Conservation (phyloP, 345 rosid genomes). For the Corchorus capsularis region DNA sequence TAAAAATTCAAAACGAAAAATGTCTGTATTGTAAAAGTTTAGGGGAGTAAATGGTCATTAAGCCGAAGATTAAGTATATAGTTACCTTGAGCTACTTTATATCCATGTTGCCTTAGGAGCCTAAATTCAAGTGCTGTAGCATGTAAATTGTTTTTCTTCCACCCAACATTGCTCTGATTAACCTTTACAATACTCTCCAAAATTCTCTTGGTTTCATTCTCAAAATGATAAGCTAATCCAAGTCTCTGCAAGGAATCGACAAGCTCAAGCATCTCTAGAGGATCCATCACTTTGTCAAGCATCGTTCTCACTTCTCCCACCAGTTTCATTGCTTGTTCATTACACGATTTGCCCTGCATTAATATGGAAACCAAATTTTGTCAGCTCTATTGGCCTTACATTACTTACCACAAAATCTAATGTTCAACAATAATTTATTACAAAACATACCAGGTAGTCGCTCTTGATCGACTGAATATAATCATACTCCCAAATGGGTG, state of each 20-base stretch:
- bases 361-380: no score
- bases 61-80: no score
- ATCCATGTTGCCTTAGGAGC: conserved; percentile 38
- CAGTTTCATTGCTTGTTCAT: neutral
- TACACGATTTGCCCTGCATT: conserved; percentile 1
- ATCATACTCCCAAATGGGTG: neutral
- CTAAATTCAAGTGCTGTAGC: conserved; percentile 34
- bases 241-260: conserved; percentile 37
- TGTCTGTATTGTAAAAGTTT: no score
- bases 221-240: conserved; percentile 38
- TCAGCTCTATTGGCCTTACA: no score
- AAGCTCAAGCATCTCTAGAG: conserved; percentile 30
- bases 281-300: conserved; percentile 16
- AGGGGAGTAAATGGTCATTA: no score
- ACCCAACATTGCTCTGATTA: neutral
- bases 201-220: conserved; percentile 23
- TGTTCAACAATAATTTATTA: neutral
- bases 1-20: no score
- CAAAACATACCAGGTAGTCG: neutral
- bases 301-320: conserved; percentile 22
- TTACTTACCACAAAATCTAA: no score
- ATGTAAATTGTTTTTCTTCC: conserved; percentile 21
- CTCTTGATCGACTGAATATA: conserved; percentile 7
- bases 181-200: conserved; percentile 3
- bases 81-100: conserved; percentile 30